Evolutionary conservation across 208 protist species (phyloP).

Genomic region (Phytomonas francai): DNA sequence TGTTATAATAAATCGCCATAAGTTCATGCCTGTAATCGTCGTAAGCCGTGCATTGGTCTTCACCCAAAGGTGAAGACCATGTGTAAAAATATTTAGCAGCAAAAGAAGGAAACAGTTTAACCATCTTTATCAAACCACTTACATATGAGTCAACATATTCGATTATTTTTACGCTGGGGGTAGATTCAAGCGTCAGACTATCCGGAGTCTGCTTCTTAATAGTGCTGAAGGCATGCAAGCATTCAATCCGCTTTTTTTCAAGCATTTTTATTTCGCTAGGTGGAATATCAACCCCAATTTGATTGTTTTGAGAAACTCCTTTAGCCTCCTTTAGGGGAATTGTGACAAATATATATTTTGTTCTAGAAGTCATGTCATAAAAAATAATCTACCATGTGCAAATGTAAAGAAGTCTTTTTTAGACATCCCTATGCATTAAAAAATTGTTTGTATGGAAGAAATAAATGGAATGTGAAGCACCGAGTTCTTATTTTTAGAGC

Average conservation of each 20-base stretch:
- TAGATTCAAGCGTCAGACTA: not conserved
- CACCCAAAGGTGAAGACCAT: constrained; percentile 40
- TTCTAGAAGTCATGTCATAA: not conserved
- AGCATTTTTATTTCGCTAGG: constrained; percentile 27
- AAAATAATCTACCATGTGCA: not conserved
- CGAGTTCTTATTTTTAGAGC: not conserved
- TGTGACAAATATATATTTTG: constrained; percentile 20
- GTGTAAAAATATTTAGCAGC: constrained; percentile 36
- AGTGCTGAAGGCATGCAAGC: constrained; percentile 27
- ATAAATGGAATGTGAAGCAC: not conserved
- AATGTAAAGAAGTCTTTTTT: not conserved
- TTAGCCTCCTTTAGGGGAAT: constrained; percentile 23
- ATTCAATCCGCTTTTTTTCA: constrained; percentile 22
- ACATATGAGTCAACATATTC: constrained; percentile 29
- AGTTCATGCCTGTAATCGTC: constrained; percentile 76
- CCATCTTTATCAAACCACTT: constrained; percentile 15
- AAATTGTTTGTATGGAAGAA: not conserved
- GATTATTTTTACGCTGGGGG: not conserved
- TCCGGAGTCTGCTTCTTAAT: constrained; percentile 15
- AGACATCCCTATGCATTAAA: not conserved
- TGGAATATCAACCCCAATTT: constrained; percentile 26
- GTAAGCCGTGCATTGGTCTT: constrained; percentile 30
- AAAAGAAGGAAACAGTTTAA: constrained; percentile 27
- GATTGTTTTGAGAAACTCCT: constrained; percentile 16
- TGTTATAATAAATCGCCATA: constrained; percentile 54